A percentile compares a stretch with the other conserved stretches of the same genome.
Evolutionary conservation across 352 stramenopile genomes (phyloP).

Genomic region (Lagenidium sp.): DNA sequence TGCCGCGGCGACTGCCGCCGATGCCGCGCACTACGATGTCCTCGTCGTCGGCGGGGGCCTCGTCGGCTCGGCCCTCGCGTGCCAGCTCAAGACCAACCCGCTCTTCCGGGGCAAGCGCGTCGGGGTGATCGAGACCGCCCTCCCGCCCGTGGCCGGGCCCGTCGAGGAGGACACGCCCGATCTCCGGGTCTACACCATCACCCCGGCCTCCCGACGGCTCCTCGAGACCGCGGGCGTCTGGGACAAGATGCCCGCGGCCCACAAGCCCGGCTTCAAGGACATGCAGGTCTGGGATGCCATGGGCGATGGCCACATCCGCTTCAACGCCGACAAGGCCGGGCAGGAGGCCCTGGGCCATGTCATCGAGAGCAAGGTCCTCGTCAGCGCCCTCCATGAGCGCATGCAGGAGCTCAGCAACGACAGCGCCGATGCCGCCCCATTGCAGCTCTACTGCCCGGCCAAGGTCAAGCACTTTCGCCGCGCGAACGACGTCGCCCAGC

Average conservation of each 20-base stretch:
- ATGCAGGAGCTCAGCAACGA: conserved; percentile 61
- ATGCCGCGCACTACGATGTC: conserved; percentile 63
- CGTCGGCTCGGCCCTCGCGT: conserved; percentile 72
- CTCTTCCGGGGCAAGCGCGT: conserved; percentile 77
- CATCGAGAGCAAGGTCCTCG: conserved; percentile 82
- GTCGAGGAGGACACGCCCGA: conserved; percentile 69
- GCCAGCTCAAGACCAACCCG: conserved; percentile 66
- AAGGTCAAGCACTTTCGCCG: conserved; percentile 80
- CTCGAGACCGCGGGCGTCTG: conserved; percentile 73
- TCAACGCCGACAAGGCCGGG: conserved; percentile 58
- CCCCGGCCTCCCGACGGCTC: conserved; percentile 69
- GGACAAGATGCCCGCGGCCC: conserved; percentile 43
- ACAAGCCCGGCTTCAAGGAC: conserved; percentile 70
- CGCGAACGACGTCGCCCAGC: conserved; percentile 25
- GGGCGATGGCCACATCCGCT: conserved; percentile 84
- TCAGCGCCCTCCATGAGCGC: conserved; percentile 76
- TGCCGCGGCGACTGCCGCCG: conserved; percentile 3
- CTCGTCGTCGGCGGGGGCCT: conserved; percentile 79
- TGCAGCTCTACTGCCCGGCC: conserved; percentile 65
- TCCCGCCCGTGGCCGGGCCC: conserved; percentile 22
- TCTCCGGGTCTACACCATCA: conserved; percentile 88
- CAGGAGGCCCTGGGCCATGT: conserved; percentile 73
- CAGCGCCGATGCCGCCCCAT: conserved; percentile 33
- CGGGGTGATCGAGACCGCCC: conserved; percentile 56
- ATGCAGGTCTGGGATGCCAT: conserved; percentile 91